These are phyloP conservation scores for Dactylonectria estremocensis DNA, from an alignment of 2,329 filamentous ascomycete species.

Conservation along the genomic window DNA sequence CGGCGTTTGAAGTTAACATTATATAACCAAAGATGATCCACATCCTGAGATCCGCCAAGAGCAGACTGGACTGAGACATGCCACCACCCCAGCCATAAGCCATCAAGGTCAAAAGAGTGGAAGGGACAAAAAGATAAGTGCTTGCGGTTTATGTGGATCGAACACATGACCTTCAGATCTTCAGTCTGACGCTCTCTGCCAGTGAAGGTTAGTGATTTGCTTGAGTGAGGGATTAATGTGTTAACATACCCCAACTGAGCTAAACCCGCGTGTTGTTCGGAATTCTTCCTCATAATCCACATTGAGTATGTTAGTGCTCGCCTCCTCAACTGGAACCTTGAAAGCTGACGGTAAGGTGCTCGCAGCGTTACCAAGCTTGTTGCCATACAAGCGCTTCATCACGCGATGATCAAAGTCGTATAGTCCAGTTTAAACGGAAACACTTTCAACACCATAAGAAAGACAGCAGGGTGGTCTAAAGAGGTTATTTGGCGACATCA, in stretches of 20 bases:
- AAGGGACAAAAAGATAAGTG: conserved; percentile 16
- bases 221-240: conserved; percentile 35
- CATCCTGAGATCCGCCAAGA: not conserved
- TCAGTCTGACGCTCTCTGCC: conserved; percentile 41
- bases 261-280: conserved; percentile 46
- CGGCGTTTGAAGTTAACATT: conserved; percentile 11
- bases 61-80: not conserved
- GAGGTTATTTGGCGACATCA: not conserved
- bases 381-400: not conserved
- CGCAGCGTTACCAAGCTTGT: not conserved
- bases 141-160: conserved; percentile 51
- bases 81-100: not conserved
- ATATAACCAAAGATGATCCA: conserved; percentile 11
- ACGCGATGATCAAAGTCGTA: too few relatives aligned
- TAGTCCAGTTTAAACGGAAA: too few relatives aligned
- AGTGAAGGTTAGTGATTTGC: conserved; percentile 42
- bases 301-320: not conserved
- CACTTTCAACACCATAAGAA: too few relatives aligned
- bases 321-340: too few relatives aligned
- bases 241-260: conserved; percentile 52
- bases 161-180: conserved; percentile 52
- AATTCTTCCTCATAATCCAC: fast-evolving
- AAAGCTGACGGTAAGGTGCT: not conserved
- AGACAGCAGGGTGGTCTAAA: too few relatives aligned
- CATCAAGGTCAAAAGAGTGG: not conserved